Evolutionary conservation across 176 grass and related monocot genomes (phyloP).

Genomic region (Zoysia pacifica): DNA sequence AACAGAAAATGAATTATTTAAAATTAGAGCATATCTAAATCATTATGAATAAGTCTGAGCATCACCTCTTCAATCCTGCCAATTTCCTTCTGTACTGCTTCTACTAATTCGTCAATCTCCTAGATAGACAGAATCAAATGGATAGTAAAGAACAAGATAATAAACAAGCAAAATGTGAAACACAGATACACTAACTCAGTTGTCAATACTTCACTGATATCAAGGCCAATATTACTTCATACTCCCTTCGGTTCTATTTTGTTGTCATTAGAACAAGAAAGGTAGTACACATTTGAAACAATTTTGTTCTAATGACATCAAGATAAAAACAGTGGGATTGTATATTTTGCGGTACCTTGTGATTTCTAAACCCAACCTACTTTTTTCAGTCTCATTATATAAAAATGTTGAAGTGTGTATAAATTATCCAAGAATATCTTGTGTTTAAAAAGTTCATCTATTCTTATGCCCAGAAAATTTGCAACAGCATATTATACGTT

Average conservation of each 20-base stretch:
- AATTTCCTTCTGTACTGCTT: slow-evolving; percentile 78
- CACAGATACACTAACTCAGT: not conserved
- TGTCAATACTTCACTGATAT: not conserved
- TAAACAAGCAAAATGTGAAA: slow-evolving; percentile 17
- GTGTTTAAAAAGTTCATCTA: not conserved
- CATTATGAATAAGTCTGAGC: slow-evolving; percentile 3
- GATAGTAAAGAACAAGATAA: not conserved
- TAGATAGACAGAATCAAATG: slow-evolving; percentile 41
- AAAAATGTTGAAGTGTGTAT: not conserved
- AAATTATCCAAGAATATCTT: not conserved
- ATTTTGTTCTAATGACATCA: not conserved
- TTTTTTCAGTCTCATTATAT: not conserved
- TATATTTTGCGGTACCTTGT: not conserved
- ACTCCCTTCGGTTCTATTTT: not conserved
- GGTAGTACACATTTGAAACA: not conserved
- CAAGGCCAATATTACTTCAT: not conserved
- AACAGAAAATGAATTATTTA: slow-evolving; percentile 27
- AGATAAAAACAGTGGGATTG: not conserved
- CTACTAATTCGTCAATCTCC: slow-evolving; percentile 79
- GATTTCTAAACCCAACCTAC: not conserved
- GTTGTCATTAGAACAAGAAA: not conserved
- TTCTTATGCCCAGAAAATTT: not conserved
- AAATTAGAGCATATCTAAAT: slow-evolving; percentile 17
- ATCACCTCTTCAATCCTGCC: slow-evolving; percentile 68
- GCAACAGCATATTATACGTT: not conserved